Base-by-base conservation (phyloP, 352 stramenopile genomes). In the Phytophthora pini region DNA sequence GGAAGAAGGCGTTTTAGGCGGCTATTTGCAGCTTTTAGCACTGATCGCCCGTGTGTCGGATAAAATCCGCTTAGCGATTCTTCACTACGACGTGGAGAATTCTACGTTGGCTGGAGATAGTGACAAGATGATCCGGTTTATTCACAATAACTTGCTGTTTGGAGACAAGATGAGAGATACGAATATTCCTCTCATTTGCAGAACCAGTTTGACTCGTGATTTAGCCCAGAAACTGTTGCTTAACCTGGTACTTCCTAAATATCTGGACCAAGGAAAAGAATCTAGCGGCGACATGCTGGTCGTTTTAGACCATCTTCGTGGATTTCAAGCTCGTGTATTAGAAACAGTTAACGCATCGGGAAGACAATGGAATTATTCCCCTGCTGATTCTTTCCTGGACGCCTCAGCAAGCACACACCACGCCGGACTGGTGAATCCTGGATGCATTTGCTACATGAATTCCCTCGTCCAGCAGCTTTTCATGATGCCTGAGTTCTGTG, bases 401-500 rank as follows among this genome's bases (percentile, higher is more conserved):
- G 8, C 26, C 0, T 36, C 45, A 12, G 63, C 58, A 17, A 77
- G 45, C 2, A 70, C 67, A 12, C n/a, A 56, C 1, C 76, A 86
- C 11, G 87, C 87, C 41, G 98, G 97, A 7, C 77, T 99, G 1
- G 90, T 97, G 41, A 99, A 99, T 66, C 97, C 98, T 46, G 98
- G 98, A 7, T 99, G 97, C 61, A 99, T 98, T 9, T 99, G 98
- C 81, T 99, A 99, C 84, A 99, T 99, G 97, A 99, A 99, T 76
- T 97, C 95, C 0, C 79, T 99, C 0, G 70, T 99, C 3, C 98
- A 99, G 66, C 96, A 99, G 61, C 79, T 99, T 39, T 99, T 93
- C 48, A 87, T 90, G 69, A 78, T 84, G 46, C 80, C 84, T 0
- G 52, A 36, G 1, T 96, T 97, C 56, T 76, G 79, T 20, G 44